phyloP scores from a whole-genome alignment of 768 basidiomycete species.

The Kwoniella botswanensis region DNA sequence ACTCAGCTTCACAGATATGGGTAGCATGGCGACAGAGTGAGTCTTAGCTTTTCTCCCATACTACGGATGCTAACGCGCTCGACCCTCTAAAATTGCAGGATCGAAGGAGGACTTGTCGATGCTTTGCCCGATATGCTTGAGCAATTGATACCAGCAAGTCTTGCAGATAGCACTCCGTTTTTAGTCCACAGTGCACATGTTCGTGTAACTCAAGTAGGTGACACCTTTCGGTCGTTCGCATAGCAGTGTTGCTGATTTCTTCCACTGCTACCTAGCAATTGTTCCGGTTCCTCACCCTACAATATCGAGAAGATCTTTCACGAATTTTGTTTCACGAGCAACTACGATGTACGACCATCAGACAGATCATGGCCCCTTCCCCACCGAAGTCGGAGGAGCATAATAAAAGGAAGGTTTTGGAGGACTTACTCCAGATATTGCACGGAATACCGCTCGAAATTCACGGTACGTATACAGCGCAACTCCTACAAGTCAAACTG shows the following conservation, averaged over 20 bases:
- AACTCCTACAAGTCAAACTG: neutral
- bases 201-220: slow-evolving; percentile 4
- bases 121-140: slow-evolving; percentile 5
- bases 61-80: too few species aligned
- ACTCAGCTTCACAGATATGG: slow-evolving; percentile 4
- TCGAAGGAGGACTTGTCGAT: slow-evolving; percentile 10
- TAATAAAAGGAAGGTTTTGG: slow-evolving; percentile 10
- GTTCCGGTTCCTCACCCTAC: slow-evolving; percentile 7
- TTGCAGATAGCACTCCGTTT: slow-evolving; percentile 5
- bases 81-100: neutral
- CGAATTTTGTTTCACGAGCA: slow-evolving; percentile 5
- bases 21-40: slow-evolving; percentile 4
- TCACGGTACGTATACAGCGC: neutral
- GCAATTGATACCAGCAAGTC: slow-evolving; percentile 8
- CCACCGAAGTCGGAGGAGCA: slow-evolving; percentile 8
- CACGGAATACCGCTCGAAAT: slow-evolving; percentile 13
- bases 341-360: neutral
- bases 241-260: neutral
- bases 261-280: neutral
- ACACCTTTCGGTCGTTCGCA: neutral
- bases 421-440: slow-evolving; percentile 9
- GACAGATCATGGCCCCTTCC: neutral
- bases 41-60: neutral
- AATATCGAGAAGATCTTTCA: slow-evolving; percentile 12
- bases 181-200: slow-evolving; percentile 14